Conservation (phyloP, 139 green algal genomes). For the Tetradesmus lagerheimii region DNA sequence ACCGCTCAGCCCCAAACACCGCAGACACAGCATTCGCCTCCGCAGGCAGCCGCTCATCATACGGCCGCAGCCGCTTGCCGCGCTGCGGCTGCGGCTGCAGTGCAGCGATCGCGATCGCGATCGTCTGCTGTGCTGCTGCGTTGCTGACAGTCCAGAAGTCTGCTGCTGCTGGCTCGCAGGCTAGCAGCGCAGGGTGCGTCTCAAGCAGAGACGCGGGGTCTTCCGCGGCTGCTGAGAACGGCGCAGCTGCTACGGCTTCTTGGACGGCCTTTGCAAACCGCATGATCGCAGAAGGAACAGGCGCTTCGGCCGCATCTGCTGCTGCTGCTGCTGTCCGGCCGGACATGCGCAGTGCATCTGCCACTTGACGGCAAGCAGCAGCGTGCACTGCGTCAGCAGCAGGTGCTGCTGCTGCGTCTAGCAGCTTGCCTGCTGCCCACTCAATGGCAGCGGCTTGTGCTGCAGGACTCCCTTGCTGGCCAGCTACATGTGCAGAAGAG, state of each 20-base stretch:
- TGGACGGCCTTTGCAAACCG: constrained; percentile 14
- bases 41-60: neutral
- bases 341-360: neutral
- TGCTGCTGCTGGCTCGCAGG: neutral
- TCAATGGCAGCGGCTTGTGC: neutral
- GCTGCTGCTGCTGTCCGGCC: neutral
- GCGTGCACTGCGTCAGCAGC: neutral
- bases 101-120: neutral
- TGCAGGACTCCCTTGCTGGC: neutral
- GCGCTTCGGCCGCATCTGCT: neutral
- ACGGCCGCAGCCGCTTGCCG: neutral
- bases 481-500: neutral
- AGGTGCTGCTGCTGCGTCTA: neutral
- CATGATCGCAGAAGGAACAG: neutral
- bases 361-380: neutral
- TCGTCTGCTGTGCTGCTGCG: neutral
- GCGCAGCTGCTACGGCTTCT: neutral
- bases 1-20: constrained; percentile 10
- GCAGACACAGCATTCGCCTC: neutral
- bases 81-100: neutral
- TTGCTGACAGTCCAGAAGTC: constrained; percentile 1
- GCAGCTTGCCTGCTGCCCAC: constrained; percentile 1
- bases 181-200: neutral
- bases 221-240: neutral
- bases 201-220: neutral